These are phyloP conservation scores for Croton laevigatus DNA, from an alignment of 441 rosid genomes.

Conservation along the genomic window DNA sequence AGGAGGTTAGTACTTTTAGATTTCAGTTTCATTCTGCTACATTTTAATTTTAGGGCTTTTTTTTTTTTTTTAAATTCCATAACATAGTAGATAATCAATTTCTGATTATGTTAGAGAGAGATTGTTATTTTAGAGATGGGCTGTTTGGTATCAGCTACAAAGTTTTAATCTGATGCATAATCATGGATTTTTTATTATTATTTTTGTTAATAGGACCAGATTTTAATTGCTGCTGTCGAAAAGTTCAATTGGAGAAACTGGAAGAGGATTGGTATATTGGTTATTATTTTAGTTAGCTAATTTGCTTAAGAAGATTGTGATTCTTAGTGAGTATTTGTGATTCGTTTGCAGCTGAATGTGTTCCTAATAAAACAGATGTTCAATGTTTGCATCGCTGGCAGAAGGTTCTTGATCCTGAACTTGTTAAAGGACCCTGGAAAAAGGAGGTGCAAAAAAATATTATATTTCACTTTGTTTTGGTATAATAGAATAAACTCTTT, in stretches of 20 bases:
- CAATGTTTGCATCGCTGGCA: constrained; percentile 96
- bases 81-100: background rate
- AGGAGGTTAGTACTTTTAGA: constrained; percentile 46
- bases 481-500: no score
- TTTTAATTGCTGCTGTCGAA: constrained; percentile 61
- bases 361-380: constrained; percentile 74
- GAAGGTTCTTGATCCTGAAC: constrained; percentile 87
- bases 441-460: constrained; percentile 46
- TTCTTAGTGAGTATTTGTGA: no score
- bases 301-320: no score
- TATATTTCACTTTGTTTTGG: background rate
- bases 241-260: constrained; percentile 64
- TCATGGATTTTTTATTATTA: background rate
- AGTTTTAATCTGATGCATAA: background rate
- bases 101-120: background rate
- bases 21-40: background rate
- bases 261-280: constrained; percentile 65
- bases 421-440: constrained; percentile 92
- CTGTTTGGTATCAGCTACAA: background rate
- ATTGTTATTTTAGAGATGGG: background rate
- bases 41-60: background rate
- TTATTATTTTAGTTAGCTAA: no score
- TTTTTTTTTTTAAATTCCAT: background rate
- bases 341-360: constrained; percentile 56
- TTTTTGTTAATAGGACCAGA: constrained; percentile 56